Evolutionary conservation across 768 basidiomycete genomes (phyloP), one percentile per base, ranked within the genome.

Genomic region (Naganishia kalamii): DNA sequence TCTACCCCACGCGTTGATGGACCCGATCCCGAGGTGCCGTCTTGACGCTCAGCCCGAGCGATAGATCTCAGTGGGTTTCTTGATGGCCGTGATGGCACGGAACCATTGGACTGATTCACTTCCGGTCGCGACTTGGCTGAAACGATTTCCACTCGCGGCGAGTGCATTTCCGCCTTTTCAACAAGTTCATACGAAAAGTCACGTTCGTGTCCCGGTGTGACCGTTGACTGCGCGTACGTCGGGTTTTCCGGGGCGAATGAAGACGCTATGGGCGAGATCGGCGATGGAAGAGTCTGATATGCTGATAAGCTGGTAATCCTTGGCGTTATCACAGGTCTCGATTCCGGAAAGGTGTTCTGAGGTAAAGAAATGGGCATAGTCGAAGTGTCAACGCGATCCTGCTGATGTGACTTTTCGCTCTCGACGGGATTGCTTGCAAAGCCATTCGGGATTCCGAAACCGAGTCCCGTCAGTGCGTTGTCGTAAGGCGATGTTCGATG

Each of bases 151-250:
- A 40, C 11, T n/a, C 17, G 4, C 2, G 27, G 10, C 23, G 40
- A 40, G 27, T 33, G 23, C 12, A 57, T 23, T 12, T 43, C 60
- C 27, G 25, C 27, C 60, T 25, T 54, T 35, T 59, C 46, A 7
- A 65, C 52, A 25, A 65, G 32, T 29, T 65, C 64, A 33, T 59
- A 60, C 3, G 64, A 65, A 5, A 46, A 32, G 17, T 65, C 64
- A 19, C 21, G 4, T 29, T 49, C 46, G 13, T 32, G 2, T 13
- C 23, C 41, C 3, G 43, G 57, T 21, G 63, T 29, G n/a, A n/a
- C n/a, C 21, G 43, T 43, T 10, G 63, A 65, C 15, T 17, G 51
- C 23, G 21, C 37, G 11, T 25, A n/a, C 5, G 23, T 19, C 23
- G 8, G 23, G 8, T n/a, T 59, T 5, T 47, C 37, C 12, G 37